Percentiles rank a stretch among this genome's conserved stretches.
phyloP scores from a whole-genome alignment of 2,329 filamentous ascomycete genomes.

The Alternaria alternata region DNA sequence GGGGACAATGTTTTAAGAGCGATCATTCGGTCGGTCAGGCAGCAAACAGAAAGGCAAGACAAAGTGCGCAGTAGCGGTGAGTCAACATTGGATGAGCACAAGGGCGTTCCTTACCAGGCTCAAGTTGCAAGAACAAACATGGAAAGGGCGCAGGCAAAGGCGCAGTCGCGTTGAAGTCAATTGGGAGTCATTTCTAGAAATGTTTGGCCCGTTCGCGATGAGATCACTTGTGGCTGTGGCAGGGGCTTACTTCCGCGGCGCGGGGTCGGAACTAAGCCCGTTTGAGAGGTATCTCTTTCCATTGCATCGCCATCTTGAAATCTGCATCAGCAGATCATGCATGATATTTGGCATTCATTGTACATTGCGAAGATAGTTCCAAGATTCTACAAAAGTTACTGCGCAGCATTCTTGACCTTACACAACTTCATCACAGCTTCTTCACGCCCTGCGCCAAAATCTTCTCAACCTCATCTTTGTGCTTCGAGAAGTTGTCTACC shows the following conservation, averaged over 20 bases:
- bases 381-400: too few species aligned
- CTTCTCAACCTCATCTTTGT: slow-evolving; percentile 58
- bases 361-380: neutral
- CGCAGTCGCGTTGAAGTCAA: slow-evolving; percentile 13
- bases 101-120: slow-evolving; percentile 26
- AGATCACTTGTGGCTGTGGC: slow-evolving; percentile 21
- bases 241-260: slow-evolving; percentile 14
- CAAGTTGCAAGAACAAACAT: neutral
- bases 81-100: slow-evolving; percentile 15
- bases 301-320: neutral
- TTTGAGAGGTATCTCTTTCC: neutral
- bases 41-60: slow-evolving; percentile 13
- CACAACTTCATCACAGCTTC: slow-evolving; percentile 20
- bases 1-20: slow-evolving; percentile 25
- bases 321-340: neutral
- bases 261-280: slow-evolving; percentile 5
- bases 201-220: slow-evolving; percentile 11
- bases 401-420: too few species aligned
- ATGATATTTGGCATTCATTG: neutral
- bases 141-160: slow-evolving; percentile 19
- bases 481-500: slow-evolving; percentile 61
- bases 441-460: slow-evolving; percentile 50
- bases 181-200: slow-evolving; percentile 10
- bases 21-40: slow-evolving; percentile 26
- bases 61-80: slow-evolving; percentile 15